These are phyloP conservation scores for Neocucurbitaria cava DNA, from an alignment of 2,329 filamentous ascomycete genomes.

Conservation along the genomic window DNA sequence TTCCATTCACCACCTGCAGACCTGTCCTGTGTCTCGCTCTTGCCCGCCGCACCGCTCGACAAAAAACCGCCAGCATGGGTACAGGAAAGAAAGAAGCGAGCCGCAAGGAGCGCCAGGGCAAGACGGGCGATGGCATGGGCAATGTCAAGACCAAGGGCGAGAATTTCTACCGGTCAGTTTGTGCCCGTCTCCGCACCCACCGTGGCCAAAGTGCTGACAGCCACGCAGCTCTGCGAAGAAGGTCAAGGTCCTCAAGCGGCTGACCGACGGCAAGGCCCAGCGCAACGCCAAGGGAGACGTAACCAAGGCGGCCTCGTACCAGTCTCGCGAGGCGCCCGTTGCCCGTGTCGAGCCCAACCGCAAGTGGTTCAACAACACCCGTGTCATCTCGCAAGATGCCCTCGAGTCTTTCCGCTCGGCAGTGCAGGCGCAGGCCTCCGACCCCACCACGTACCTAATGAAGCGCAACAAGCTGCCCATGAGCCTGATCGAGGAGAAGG, in stretches of 20 bases:
- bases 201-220: constrained; percentile 1
- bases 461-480: constrained; percentile 98
- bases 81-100: constrained; percentile 88
- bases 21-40: constrained; percentile 9
- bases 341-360: constrained; percentile 94
- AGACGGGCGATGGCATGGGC: constrained; percentile 82
- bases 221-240: constrained; percentile 72
- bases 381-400: constrained; percentile 88
- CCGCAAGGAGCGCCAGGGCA: constrained; percentile 84
- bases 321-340: constrained; percentile 79
- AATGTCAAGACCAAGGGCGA: constrained; percentile 96
- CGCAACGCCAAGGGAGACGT: constrained; percentile 85
- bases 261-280: constrained; percentile 83
- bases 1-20: too few relatives aligned
- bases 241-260: constrained; percentile 86
- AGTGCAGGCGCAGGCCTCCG: constrained; percentile 85
- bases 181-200: background rate
- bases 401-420: constrained; percentile 87
- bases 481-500: constrained; percentile 85
- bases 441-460: constrained; percentile 93
- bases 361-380: constrained; percentile 97
- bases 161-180: constrained; percentile 79
- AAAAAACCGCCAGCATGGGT: constrained; percentile 68
- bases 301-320: constrained; percentile 81
- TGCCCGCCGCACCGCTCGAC: constrained; percentile 13